Conservation (phyloP, 495 filamentous ascomycete genomes). For the Halenospora varia region DNA sequence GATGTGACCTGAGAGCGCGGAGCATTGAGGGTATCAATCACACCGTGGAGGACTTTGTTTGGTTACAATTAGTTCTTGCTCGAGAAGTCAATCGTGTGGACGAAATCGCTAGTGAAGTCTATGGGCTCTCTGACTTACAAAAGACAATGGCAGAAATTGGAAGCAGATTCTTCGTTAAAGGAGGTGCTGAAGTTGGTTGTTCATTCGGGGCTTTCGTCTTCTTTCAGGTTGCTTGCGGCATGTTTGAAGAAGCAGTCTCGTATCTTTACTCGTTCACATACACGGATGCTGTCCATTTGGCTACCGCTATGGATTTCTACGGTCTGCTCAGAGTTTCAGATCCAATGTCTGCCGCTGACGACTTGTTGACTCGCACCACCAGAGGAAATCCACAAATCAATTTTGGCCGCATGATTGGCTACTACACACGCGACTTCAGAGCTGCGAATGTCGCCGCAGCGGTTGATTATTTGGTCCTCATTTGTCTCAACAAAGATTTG, state of each 20-base stretch:
- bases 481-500: slow-evolving; percentile 89
- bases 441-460: slow-evolving; percentile 80
- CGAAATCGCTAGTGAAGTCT: slow-evolving; percentile 82
- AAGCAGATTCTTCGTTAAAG: slow-evolving; percentile 76
- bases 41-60: slow-evolving; percentile 91
- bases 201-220: slow-evolving; percentile 85
- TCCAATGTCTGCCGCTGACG: slow-evolving; percentile 61
- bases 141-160: slow-evolving; percentile 83
- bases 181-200: slow-evolving; percentile 60
- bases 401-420: slow-evolving; percentile 88
- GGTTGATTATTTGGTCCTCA: slow-evolving; percentile 87
- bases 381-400: slow-evolving; percentile 83
- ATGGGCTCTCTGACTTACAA: slow-evolving; percentile 82
- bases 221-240: slow-evolving; percentile 80
- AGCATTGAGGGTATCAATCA: slow-evolving; percentile 76
- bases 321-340: slow-evolving; percentile 83
- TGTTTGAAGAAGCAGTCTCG: slow-evolving; percentile 91
- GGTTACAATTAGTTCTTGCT: slow-evolving; percentile 91
- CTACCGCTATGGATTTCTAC: slow-evolving; percentile 85
- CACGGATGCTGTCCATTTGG: slow-evolving; percentile 91
- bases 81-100: slow-evolving; percentile 78
- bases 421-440: slow-evolving; percentile 94
- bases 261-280: slow-evolving; percentile 88
- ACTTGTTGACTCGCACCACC: slow-evolving; percentile 66
- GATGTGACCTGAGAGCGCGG: slow-evolving; percentile 80